Evolutionary conservation across 805 yeast genomes (phyloP), one percentile per base, ranked within the genome.

Genomic region (Blastobotrys attinorum): DNA sequence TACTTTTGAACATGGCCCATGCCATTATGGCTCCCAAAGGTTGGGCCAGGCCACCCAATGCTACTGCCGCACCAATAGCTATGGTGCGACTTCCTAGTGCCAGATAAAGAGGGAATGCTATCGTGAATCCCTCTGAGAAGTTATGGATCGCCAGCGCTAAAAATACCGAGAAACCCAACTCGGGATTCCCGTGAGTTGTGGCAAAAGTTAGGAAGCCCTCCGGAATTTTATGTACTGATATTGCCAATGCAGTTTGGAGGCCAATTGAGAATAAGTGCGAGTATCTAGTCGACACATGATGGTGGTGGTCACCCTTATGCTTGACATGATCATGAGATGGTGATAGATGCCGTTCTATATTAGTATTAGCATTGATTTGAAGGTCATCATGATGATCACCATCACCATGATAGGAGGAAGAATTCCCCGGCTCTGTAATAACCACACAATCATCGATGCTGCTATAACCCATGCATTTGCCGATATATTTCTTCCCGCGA

Each of bases 121-220:
- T 89, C 13, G 92, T 78, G 59, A 92, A 88, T 0, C 97, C 98
- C 61, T 90, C 98, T 18, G 89, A 81, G 52, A 87, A 81, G 61
- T 92, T 92, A 65, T 90, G 98, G 22, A 92, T 76, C 10, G 88
- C 77, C 57, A 90, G 70, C 39, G 96, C 87, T 17, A 89, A 60
- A 56, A 92, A 89, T 10, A 90, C 86, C 13, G 86, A 73, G 17
- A 87, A 54, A 0, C 97, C 97, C 22, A 88, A 64, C 25, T 70
- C 63, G 1, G 83, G 77, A 56, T 82, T 84, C 0, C 78, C 79
- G 45, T 69, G 67, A 2, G 87, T 72, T 0, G 92, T 88, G 27
- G 83, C 83, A 60, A 76, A 90, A 37, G 94, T 82, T 43, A 90
- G 79, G 56, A 90, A 85, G 0, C 98, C 98, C 63, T 90, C 98